Percentiles rank a stretch among this genome's conserved stretches.
Conservation (phyloP, 805 yeast genomes). For the Candida palmyrensis region DNA sequence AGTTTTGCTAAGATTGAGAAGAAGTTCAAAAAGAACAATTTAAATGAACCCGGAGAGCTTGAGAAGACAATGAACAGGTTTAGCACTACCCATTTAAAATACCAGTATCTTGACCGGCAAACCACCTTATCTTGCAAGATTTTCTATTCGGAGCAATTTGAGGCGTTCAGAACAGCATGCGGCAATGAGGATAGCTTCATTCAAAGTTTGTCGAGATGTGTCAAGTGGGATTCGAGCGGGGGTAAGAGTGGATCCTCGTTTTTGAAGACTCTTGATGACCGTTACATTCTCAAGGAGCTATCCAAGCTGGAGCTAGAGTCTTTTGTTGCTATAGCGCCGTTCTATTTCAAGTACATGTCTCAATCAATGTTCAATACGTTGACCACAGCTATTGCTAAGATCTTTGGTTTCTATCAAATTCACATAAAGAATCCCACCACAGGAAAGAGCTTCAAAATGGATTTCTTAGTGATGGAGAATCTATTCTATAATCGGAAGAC, state of each 20-base stretch:
- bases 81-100: constrained; percentile 85
- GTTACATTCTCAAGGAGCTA: constrained; percentile 85
- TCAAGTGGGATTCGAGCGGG: constrained; percentile 93
- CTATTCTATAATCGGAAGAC: constrained; percentile 80
- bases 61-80: constrained; percentile 74
- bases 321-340: constrained; percentile 92
- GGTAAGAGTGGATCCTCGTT: constrained; percentile 97
- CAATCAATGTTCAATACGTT: constrained; percentile 92
- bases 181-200: constrained; percentile 70
- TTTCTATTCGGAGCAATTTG: constrained; percentile 94
- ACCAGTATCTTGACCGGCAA: constrained; percentile 83
- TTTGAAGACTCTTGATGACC: constrained; percentile 83
- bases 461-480: constrained; percentile 93
- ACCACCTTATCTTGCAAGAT: constrained; percentile 87
- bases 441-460: constrained; percentile 77
- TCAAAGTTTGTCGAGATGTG: constrained; percentile 88
- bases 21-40: constrained; percentile 30
- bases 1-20: constrained; percentile 38
- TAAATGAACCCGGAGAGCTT: constrained; percentile 28
- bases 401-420: constrained; percentile 93
- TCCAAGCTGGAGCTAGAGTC: constrained; percentile 88
- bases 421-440: constrained; percentile 76
- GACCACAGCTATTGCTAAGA: constrained; percentile 91
- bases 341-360: constrained; percentile 92
- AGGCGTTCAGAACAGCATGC: constrained; percentile 84